Evolutionary conservation across 2,329 filamentous ascomycete species (phyloP).

Genomic region (Chaetoscypha palmicola): DNA sequence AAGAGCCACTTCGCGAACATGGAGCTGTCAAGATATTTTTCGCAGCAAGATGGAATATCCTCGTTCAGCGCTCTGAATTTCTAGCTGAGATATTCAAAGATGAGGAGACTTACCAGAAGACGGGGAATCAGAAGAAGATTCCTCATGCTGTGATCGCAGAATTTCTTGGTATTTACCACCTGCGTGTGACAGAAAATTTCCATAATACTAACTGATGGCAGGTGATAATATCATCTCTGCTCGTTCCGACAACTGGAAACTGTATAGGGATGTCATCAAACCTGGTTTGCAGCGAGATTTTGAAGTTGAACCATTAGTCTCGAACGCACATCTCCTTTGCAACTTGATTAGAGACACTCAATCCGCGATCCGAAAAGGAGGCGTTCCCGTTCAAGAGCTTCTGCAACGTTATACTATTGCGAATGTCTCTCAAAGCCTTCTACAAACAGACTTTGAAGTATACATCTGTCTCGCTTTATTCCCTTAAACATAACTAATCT

Average conservation of each 20-base stretch:
- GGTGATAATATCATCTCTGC: conserved; percentile 7
- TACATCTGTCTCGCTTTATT: no score
- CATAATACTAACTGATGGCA: not conserved
- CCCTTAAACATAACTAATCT: no score
- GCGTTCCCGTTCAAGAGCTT: conserved; percentile 2
- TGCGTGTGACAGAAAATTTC: not conserved
- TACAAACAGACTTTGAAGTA: conserved; percentile 8
- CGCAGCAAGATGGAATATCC: conserved; percentile 2
- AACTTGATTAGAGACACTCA: not conserved
- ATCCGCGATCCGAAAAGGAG: not conserved
- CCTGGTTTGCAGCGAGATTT: conserved; percentile 7
- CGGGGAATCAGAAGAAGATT: conserved; percentile 10
- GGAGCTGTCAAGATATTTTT: conserved; percentile 7
- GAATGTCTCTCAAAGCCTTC: conserved; percentile 5
- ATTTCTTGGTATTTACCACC: conserved; percentile 2
- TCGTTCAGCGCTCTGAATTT: conserved; percentile 2
- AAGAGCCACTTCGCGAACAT: conserved; percentile 1
- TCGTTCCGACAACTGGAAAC: not conserved
- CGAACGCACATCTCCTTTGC: conserved; percentile 5
- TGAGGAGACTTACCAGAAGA: conserved; percentile 7
- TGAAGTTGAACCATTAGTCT: not conserved
- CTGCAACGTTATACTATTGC: conserved; percentile 9
- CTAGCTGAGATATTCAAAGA: conserved; percentile 7
- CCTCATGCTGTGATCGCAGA: conserved; percentile 2
- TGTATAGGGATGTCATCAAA: conserved; percentile 3